Percentiles rank a stretch among this genome's conserved stretches.
Evolutionary conservation across 2,329 filamentous ascomycete genomes (phyloP).

Genomic region (Neopestalotiopsis sp.): DNA sequence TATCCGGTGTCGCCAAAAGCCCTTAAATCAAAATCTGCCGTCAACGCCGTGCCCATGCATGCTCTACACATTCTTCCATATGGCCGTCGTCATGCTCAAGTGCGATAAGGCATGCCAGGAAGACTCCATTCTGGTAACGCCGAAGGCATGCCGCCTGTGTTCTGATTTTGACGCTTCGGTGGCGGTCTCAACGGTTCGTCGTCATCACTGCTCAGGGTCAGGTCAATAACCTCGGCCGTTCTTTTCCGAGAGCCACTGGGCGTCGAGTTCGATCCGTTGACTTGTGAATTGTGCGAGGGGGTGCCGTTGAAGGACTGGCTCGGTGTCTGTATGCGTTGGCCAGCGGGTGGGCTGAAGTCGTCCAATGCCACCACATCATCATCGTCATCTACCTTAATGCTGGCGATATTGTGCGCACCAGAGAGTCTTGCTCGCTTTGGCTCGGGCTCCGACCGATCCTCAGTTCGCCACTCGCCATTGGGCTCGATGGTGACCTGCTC

Average conservation of each 20-base stretch:
- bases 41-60: conserved; percentile 18
- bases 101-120: background rate
- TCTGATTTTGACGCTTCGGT: conserved; percentile 48
- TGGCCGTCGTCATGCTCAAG: background rate
- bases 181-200: conserved; percentile 47
- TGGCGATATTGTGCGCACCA: conserved; percentile 28
- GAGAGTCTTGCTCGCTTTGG: conserved; percentile 33
- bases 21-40: conserved; percentile 15
- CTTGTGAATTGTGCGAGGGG: conserved; percentile 15
- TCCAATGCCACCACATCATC: conserved; percentile 57
- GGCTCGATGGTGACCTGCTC: conserved; percentile 93
- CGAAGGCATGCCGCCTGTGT: background rate
- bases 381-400: conserved; percentile 46
- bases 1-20: conserved; percentile 5
- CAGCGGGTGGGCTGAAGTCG: conserved; percentile 44
- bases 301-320: conserved; percentile 34
- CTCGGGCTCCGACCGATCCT: conserved; percentile 37
- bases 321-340: conserved; percentile 43
- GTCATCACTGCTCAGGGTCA: conserved; percentile 62
- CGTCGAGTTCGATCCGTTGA: conserved; percentile 26
- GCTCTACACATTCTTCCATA: conserved; percentile 3
- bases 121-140: background rate
- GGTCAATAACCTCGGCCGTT: conserved; percentile 56
- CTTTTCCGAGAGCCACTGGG: conserved; percentile 39
- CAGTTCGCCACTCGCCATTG: conserved; percentile 74